Base-by-base conservation (phyloP, 2,329 filamentous ascomycete species). In the Alternaria hordeiaustralica region DNA sequence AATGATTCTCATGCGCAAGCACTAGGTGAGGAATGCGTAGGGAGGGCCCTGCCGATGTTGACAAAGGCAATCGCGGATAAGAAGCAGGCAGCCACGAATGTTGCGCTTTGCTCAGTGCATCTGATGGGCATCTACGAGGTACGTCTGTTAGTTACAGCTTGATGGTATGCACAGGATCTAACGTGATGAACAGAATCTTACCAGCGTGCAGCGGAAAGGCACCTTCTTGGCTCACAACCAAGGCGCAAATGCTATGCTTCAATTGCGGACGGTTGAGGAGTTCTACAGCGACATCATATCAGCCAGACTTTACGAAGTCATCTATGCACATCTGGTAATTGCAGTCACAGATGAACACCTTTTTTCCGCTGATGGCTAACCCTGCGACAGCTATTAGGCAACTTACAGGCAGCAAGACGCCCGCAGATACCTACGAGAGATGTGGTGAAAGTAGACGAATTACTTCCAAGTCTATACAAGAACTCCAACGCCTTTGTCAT, bases 51-150 rank as follows among this genome's bases (percentile, higher is more conserved):
- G 41, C 66, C 64, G 13, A 41, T 74, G 44, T 54, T 78, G 9
- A 70, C 72, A 6, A 71, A 65, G 45, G 62, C 68, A n/a, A 66
- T 78, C 6, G 62, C 69, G 18, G 67, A 77, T 47, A 67, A 68
- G 33, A 59, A 66, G n/a, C 58, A 67, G 33, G 69, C 73, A 15
- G 54, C 58, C 4, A 64, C 71, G 4, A 70, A 78, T 33, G 65
- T 71, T 20, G 66, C 70, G 2, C 59, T 78, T 6, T 71, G 69
- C 47, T 64, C 75, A 2, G 74, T 75, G 0, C 75, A 76, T 63
- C 28, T 78, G 3, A 71, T 78, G 67, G 73, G 75, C 2, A 53
- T 78, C 0, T 77, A 73, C 18, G 75, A 77, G 65, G 75, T 75
- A 67, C 15, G 61, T 8, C 9, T 9, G 36, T 41, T 41, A 0